Conservation (phyloP, 257 asterid genomes). For the Petunia axillaris region DNA sequence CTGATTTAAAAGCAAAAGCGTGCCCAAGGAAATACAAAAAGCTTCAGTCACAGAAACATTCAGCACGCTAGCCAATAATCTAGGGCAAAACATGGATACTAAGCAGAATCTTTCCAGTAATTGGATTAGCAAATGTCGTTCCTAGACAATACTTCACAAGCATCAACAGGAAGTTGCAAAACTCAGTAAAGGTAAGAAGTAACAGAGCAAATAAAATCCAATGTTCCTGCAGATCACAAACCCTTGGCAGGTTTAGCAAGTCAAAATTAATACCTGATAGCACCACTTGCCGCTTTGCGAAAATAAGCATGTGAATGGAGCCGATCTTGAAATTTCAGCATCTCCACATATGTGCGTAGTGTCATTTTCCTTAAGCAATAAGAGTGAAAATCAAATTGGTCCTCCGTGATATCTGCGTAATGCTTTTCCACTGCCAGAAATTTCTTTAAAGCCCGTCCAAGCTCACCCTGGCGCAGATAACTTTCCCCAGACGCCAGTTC, state of each 20-base stretch:
- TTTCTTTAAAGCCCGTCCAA: slow-evolving; percentile 96
- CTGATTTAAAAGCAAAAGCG: slow-evolving; percentile 43
- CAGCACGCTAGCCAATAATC: slow-evolving; percentile 9
- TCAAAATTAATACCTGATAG: slow-evolving; percentile 58
- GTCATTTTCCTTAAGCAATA: slow-evolving; percentile 99
- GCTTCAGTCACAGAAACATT: background rate
- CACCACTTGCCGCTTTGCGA: slow-evolving; percentile 92
- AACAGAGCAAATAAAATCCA: background rate
- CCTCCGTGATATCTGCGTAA: slow-evolving; percentile 92
- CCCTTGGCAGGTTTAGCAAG: background rate
- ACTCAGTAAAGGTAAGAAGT: background rate
- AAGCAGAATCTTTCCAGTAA: background rate
- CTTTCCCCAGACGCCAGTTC: slow-evolving; percentile 97
- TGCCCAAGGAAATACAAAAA: slow-evolving; percentile 23
- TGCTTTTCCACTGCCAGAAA: slow-evolving; percentile 98
- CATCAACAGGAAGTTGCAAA: background rate
- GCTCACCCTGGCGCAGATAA: slow-evolving; percentile 89
- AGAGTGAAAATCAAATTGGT: slow-evolving; percentile 96
- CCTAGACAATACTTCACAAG: background rate
- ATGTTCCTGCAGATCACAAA: slow-evolving; percentile 16
- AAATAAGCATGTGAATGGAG: slow-evolving; percentile 92
- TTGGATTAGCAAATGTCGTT: background rate
- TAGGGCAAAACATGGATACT: slow-evolving; percentile 10
- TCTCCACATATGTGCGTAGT: slow-evolving; percentile 85
- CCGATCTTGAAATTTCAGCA: slow-evolving; percentile 92